phyloP scores from a whole-genome alignment of 768 basidiomycete species.

The Pisolithus albus region DNA sequence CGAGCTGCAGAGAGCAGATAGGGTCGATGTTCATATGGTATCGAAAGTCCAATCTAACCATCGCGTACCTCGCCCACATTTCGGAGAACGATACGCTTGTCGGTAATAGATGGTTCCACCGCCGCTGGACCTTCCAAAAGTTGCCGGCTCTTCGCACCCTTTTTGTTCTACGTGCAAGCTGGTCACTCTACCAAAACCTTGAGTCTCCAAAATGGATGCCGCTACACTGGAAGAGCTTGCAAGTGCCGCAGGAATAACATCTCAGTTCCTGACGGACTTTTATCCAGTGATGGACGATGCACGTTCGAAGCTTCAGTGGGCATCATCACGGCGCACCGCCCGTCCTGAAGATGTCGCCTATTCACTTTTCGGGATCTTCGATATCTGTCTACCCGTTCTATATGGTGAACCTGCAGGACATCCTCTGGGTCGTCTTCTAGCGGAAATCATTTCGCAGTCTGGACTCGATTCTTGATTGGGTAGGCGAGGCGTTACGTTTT shows the following conservation, averaged over 20 bases:
- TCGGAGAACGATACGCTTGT: neutral
- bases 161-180: too few relatives aligned
- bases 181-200: too few relatives aligned
- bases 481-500: neutral
- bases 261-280: too few relatives aligned
- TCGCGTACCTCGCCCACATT: neutral
- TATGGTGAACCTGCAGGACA: neutral
- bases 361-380: slow-evolving; percentile 5
- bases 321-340: neutral
- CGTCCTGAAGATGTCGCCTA: slow-evolving; percentile 3
- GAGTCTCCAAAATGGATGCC: too few relatives aligned
- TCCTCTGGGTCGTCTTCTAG: neutral
- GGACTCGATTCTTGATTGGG: neutral
- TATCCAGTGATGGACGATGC: too few relatives aligned
- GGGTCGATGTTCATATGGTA: slow-evolving; percentile 3
- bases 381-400: neutral
- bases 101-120: neutral
- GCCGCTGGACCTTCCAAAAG: slow-evolving; percentile 5
- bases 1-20: slow-evolving; percentile 1
- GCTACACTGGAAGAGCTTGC: too few relatives aligned
- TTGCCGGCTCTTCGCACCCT: too few relatives aligned
- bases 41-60: neutral
- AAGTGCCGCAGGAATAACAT: too few relatives aligned
- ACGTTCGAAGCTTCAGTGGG: too few relatives aligned
- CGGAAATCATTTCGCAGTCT: neutral